Evolutionary conservation across 2,329 filamentous ascomycete genomes (phyloP), one percentile per base, ranked within the genome.

Genomic region (Colletotrichum lupini): DNA sequence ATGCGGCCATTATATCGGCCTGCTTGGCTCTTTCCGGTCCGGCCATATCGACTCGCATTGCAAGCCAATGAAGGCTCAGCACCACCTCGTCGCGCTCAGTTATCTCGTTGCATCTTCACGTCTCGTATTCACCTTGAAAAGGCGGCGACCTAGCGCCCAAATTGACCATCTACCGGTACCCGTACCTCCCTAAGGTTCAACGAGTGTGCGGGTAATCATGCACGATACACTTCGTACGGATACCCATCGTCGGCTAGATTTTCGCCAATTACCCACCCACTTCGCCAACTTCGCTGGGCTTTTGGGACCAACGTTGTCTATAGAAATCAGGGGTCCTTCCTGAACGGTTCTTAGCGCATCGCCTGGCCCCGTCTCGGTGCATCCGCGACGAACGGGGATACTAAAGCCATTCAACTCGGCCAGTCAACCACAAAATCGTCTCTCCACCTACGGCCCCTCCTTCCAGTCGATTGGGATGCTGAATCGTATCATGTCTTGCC

Each of bases 301-400:
- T 61, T 30, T n/a, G 53, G 46, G 49, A 67, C 57, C 64, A 69
- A 73, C 56, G 56, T 24, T 70, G 66, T 59, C 53, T 60, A 69
- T 69, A 52, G 65, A 60, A 24, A 62, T 61, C 70, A 75, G 70
- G 73, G 73, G 73, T 75, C 70, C 56, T 73, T 66, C 66, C 66
- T 67, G 46, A 72, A 67, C 42, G 53, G 37, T 24, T 24, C n/a
- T 73, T 73, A 73, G 73, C 66, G 60, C 61, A 70, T 69, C 73
- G 22, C 64, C 61, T 62, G 65, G 65, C 73, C 66, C 66, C 73
- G 61, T 74, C 61, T 67, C 62, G 66, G 69, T 62, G 66, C 73
- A 75, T 75, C 70, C 66, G 73, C 73, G 73, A 74, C 70, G 62
- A 68, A 59, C 42, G 63, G 63, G 63, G 14, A 28, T 68, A 52